phyloP scores from a whole-genome alignment of 73 alveolate species.

The Paramecium caudatum region DNA sequence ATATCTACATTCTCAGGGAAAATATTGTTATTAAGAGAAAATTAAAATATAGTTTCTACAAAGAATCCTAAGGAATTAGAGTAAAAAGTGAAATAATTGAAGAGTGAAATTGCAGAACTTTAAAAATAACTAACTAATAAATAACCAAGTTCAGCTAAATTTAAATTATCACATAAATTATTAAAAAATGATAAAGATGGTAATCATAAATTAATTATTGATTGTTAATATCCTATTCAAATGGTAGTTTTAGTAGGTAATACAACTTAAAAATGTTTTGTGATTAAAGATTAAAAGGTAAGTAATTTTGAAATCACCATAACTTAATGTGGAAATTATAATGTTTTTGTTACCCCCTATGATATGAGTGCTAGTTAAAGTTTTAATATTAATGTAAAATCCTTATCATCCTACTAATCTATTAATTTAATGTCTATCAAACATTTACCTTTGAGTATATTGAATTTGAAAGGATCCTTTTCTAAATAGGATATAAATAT shows the following conservation, averaged over 20 bases:
- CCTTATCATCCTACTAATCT: background rate
- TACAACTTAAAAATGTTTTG: background rate
- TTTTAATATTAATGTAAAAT: background rate
- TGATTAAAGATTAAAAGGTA: background rate
- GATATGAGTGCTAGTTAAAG: conserved; percentile 22
- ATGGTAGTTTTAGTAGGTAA: background rate
- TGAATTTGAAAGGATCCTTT: conserved; percentile 25
- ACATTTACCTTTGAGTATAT: conserved; percentile 14
- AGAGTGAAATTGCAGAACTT: conserved; percentile 7
- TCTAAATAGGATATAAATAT: conserved; percentile 14
- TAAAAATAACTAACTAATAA: background rate
- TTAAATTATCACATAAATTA: conserved; percentile 30
- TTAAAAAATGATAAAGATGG: conserved; percentile 40
- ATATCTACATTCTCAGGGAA: conserved; percentile 18
- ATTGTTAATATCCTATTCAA: conserved; percentile 55
- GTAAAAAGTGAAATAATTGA: background rate
- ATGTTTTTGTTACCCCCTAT: conserved; percentile 1
- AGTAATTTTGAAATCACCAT: conserved; percentile 33
- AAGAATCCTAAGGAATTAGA: conserved; percentile 13
- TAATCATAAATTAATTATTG: conserved; percentile 28
- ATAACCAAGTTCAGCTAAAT: background rate
- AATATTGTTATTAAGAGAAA: conserved; percentile 52
- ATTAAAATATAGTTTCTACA: background rate
- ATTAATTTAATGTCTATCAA: conserved; percentile 11
- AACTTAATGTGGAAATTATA: background rate